These are phyloP conservation scores for Pleurotus tuber-regium DNA, from an alignment of 768 basidiomycete species.

Conservation along the genomic window DNA sequence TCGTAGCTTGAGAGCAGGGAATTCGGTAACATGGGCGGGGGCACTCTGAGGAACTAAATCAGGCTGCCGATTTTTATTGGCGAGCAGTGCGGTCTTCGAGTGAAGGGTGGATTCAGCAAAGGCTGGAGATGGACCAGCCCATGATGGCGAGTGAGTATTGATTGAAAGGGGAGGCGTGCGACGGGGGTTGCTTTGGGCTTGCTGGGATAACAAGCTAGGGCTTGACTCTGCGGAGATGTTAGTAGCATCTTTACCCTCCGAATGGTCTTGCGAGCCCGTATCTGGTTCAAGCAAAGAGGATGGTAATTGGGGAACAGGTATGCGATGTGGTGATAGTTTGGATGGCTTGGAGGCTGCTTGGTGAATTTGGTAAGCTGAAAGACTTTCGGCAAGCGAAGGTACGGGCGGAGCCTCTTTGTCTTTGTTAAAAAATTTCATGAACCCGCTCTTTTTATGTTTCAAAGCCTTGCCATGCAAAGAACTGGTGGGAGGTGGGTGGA, in stretches of 20 bases:
- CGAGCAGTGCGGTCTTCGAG: conserved; percentile 13
- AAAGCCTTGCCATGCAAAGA: conserved; percentile 42
- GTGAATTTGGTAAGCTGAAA: conserved; percentile 28
- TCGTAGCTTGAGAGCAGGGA: conserved; percentile 65
- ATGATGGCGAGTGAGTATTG: conserved; percentile 29
- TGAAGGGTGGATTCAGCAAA: conserved; percentile 22
- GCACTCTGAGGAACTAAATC: conserved; percentile 52
- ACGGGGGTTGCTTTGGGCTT: conserved; percentile 14
- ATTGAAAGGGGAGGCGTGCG: conserved; percentile 41
- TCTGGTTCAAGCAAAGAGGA: conserved; percentile 29
- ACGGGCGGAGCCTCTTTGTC: conserved; percentile 49
- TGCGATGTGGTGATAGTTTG: conserved; percentile 32
- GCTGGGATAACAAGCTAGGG: neutral
- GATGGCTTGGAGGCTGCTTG: conserved; percentile 16
- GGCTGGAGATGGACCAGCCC: conserved; percentile 17
- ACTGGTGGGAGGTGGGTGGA: conserved; percentile 10
- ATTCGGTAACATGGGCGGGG: conserved; percentile 60
- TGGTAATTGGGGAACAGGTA: conserved; percentile 42
- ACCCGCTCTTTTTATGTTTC: conserved; percentile 79
- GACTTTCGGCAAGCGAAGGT: conserved; percentile 42
- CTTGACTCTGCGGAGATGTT: neutral
- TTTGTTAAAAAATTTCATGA: conserved; percentile 71
- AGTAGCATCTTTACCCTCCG: neutral
- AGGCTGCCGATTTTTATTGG: conserved; percentile 9
- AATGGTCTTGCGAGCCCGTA: conserved; percentile 9